phyloP scores from a whole-genome alignment of 2,329 filamentous ascomycete species.

The Cytospora leucostoma region DNA sequence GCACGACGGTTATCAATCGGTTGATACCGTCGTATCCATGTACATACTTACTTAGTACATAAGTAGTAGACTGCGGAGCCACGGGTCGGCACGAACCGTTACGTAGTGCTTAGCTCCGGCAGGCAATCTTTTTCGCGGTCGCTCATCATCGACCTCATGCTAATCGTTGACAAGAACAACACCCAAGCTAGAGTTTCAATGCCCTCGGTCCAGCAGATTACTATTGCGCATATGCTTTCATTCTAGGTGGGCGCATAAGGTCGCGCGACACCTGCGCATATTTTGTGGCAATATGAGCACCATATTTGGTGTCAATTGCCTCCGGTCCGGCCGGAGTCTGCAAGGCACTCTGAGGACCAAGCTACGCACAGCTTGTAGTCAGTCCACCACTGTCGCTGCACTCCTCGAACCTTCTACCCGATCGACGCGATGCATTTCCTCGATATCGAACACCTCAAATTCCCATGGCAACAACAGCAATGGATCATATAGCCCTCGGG shows the following conservation, averaged over 20 bases:
- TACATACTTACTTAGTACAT: no score
- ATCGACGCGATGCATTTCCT: neutral
- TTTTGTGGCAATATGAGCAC: constrained; percentile 33
- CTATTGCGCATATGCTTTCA: constrained; percentile 1
- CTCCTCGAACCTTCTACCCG: neutral
- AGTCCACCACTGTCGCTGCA: neutral
- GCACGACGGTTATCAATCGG: no score
- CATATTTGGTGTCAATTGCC: constrained; percentile 34
- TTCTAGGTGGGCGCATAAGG: constrained; percentile 21
- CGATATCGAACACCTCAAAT: neutral
- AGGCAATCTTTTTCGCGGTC: neutral
- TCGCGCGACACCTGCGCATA: constrained; percentile 31
- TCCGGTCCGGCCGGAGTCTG: constrained; percentile 33
- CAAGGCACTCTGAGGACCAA: constrained; percentile 2
- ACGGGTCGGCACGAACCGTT: neutral
- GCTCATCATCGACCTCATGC: neutral
- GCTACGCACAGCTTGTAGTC: neutral
- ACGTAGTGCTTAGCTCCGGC: neutral
- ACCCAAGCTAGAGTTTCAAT: neutral
- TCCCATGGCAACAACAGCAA: neutral
- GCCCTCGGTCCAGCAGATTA: neutral
- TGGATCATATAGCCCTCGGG: neutral
- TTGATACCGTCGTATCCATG: no score
- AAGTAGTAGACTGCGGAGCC: neutral
- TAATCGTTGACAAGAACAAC: neutral